Percentiles rank a stretch among this genome's conserved stretches.
These are phyloP conservation scores for Halenospora varia DNA, from an alignment of 495 filamentous ascomycete genomes.

Conservation along the genomic window DNA sequence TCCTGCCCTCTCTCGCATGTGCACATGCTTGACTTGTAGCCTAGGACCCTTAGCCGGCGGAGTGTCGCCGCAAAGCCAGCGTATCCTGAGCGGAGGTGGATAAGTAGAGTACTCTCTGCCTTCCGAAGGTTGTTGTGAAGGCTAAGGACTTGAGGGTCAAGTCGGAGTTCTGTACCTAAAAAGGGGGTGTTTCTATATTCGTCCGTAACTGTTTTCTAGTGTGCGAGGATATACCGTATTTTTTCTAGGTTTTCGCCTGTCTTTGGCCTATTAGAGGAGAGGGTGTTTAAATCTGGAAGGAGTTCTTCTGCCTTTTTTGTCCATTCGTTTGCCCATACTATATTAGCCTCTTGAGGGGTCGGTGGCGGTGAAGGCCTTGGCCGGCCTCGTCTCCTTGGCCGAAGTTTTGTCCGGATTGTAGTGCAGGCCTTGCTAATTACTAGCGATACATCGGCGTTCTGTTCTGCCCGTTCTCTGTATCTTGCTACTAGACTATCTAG, in stretches of 20 bases:
- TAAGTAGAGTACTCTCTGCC: neutral
- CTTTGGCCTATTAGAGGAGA: no score
- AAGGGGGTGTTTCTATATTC: neutral
- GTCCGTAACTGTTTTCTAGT: neutral
- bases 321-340: no score
- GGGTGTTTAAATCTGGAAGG: no score
- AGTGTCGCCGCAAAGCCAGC: neutral
- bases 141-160: neutral
- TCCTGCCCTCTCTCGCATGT: neutral
- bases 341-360: no score
- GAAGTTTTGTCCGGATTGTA: no score
- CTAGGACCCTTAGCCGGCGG: neutral
- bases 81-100: neutral
- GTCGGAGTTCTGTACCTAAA: no score
- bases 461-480: neutral
- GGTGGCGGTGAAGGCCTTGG: no score
- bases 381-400: neutral
- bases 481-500: neutral
- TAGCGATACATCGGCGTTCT: neutral
- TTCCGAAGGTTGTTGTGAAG: neutral
- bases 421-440: neutral
- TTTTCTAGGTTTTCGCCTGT: no score
- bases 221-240: no score
- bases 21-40: neutral
- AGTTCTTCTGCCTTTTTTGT: no score